Evolutionary conservation across 345 rosid genomes (phyloP), one percentile per base, ranked within the genome.

Genomic region (Theobroma cacao): DNA sequence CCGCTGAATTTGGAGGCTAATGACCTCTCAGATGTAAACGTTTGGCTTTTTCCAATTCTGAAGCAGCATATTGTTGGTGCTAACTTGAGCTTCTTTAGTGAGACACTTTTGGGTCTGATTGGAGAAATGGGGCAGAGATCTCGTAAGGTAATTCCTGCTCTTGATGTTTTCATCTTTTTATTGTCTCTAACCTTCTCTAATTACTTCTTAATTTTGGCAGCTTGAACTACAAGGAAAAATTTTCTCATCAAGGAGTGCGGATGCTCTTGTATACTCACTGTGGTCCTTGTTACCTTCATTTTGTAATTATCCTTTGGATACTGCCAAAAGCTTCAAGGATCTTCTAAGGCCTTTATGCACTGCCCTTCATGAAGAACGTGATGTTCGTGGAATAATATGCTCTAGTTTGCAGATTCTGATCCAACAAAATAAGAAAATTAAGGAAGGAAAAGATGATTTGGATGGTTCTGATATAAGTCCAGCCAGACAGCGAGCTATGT

Each of bases 251-350:
- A 89, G 93, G 82, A 85, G 88, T 83, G 86, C 85, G 14, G 93
- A 92, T 78, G 89, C 94, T 68, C 90, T 94, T 59, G 84, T 85
- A 61, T 90, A 92, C 87, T 90, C 97, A 40, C 68, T 96, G 71
- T 94, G 99, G 97, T 92, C 98, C 48, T 87, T 96, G 83, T 80
- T 96, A 74, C 98, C 99, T 69, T 92, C 98, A 15, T 96, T 94
- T 89, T 92, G 97, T 88, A 92, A 91, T 70, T 92, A 91, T 82
- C 91, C 98, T 31, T 61, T 79, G 81, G 97, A 96, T 80, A 94
- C 95, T 50, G 89, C 89, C 83, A 90, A 92, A 79, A 85, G 89
- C 84, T 89, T 92, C 80, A 83, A 85, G 78, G 94, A 92, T 79
- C 87, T 94, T 55, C 79, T 87, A 79, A 55, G 48, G 64, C 76